These are phyloP conservation scores for Chamaecyparis obtusa DNA, from an alignment of 75 land plant genomes.

Conservation along the genomic window DNA sequence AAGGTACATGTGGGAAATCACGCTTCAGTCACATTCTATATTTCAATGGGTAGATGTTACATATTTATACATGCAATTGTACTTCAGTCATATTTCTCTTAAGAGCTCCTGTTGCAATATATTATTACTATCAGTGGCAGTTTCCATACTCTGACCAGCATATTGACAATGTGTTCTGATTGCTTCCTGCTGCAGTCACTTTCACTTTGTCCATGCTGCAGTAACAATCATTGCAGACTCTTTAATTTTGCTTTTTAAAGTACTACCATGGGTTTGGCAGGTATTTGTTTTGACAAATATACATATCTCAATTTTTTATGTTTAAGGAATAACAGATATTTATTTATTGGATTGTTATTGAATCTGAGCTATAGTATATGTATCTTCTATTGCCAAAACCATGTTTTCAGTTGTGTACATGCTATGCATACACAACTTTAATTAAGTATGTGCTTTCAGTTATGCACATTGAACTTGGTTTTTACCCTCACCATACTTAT, in stretches of 20 bases:
- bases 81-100: neutral
- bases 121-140: neutral
- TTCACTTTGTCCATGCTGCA: constrained; percentile 88
- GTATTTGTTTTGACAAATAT: constrained; percentile 22
- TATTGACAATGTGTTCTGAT: neutral
- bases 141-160: neutral
- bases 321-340: neutral
- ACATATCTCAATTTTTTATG: neutral
- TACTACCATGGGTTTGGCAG: constrained; percentile 96
- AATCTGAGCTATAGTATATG: neutral
- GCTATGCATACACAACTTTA: neutral
- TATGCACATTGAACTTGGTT: neutral
- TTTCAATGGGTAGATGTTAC: neutral
- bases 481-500: neutral
- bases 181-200: constrained; percentile 48
- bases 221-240: constrained; percentile 79
- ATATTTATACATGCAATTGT: too few relatives aligned
- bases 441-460: neutral
- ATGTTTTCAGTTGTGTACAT: neutral
- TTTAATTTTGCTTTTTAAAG: constrained; percentile 55
- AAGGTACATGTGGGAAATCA: neutral
- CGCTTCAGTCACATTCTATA: neutral
- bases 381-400: neutral
- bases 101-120: neutral
- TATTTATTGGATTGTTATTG: neutral